These are phyloP conservation scores for Picea glauca DNA, from an alignment of 75 land plant species.

Conservation along the genomic window DNA sequence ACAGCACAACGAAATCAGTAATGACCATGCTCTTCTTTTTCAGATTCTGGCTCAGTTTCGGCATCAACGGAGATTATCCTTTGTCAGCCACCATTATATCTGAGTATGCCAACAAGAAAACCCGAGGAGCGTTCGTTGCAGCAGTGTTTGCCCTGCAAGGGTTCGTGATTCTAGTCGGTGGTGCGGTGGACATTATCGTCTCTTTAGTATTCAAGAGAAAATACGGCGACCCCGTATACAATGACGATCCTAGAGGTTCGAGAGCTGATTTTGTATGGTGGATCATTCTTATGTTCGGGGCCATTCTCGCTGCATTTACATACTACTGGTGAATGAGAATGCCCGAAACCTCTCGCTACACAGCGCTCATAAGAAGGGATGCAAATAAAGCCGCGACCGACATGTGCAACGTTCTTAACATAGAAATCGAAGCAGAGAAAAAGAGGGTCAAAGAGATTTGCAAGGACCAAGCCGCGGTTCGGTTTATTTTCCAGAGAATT, in stretches of 20 bases:
- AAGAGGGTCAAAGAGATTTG: constrained; percentile 3
- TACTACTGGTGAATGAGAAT: constrained; percentile 45
- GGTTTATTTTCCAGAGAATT: constrained; percentile 22
- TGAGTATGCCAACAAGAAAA: constrained; percentile 30
- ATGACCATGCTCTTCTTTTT: constrained; percentile 21
- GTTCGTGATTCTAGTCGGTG: constrained; percentile 25
- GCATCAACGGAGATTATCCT: background rate
- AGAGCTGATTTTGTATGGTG: constrained; percentile 36
- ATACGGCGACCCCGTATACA: background rate
- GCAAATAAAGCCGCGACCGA: constrained; percentile 36
- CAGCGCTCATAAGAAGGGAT: constrained; percentile 35
- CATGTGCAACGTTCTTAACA: constrained; percentile 32
- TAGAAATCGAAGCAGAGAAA: constrained; percentile 1
- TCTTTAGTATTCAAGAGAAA: constrained; percentile 12
- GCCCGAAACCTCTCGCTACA: constrained; percentile 46
- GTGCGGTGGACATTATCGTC: constrained; percentile 20
- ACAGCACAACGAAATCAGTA: constrained; percentile 27
- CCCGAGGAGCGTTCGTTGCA: constrained; percentile 32
- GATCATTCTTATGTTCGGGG: constrained; percentile 31
- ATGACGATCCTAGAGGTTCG: background rate
- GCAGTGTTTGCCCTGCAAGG: constrained; percentile 31
- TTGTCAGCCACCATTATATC: constrained; percentile 29
- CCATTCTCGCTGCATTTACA: constrained; percentile 30
- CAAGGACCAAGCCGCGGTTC: constrained; percentile 4
- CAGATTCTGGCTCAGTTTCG: background rate